A percentile compares a stretch with the other conserved stretches of the same genome.
Conservation (phyloP, 768 basidiomycete species). For the Tylopilus balloui region DNA sequence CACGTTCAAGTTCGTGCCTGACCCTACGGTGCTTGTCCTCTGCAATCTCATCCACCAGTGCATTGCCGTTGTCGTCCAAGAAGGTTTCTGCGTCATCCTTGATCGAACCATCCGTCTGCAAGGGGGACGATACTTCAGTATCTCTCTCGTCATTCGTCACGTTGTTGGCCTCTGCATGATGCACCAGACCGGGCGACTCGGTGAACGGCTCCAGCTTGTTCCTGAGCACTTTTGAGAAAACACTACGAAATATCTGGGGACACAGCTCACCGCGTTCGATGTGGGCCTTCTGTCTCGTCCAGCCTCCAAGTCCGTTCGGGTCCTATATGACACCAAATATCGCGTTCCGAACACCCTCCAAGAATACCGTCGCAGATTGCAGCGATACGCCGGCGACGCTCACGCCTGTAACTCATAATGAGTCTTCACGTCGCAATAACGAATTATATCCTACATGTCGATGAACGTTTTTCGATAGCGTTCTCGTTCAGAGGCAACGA, state of each 20-base stretch:
- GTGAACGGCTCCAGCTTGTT: conserved; percentile 71
- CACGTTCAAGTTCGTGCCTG: conserved; percentile 80
- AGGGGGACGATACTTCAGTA: conserved; percentile 45
- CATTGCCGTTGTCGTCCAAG: conserved; percentile 29
- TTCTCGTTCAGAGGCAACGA: conserved; percentile 66
- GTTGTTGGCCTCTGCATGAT: conserved; percentile 21
- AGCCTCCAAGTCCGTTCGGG: conserved; percentile 61
- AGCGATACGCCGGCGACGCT: conserved; percentile 67
- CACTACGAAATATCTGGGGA: not conserved
- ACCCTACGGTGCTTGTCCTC: conserved; percentile 89
- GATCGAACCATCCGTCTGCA: conserved; percentile 13
- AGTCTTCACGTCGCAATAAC: not conserved
- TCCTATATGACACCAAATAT: conserved; percentile 68
- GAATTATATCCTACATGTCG: conserved; percentile 51
- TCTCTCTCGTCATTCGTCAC: conserved; percentile 38
- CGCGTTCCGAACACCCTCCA: conserved; percentile 67
- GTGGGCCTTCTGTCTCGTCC: conserved; percentile 90
- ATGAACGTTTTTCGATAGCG: conserved; percentile 63
- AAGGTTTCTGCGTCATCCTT: conserved; percentile 13
- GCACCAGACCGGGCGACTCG: conserved; percentile 39
- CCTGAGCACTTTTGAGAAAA: conserved; percentile 35
- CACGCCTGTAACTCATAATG: conserved; percentile 47
- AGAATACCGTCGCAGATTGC: conserved; percentile 57
- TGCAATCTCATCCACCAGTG: conserved; percentile 69
- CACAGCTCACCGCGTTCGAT: conserved; percentile 65